Evolutionary conservation across 257 asterid genomes (phyloP).

Genomic region (Solanum megistacrolobum): DNA sequence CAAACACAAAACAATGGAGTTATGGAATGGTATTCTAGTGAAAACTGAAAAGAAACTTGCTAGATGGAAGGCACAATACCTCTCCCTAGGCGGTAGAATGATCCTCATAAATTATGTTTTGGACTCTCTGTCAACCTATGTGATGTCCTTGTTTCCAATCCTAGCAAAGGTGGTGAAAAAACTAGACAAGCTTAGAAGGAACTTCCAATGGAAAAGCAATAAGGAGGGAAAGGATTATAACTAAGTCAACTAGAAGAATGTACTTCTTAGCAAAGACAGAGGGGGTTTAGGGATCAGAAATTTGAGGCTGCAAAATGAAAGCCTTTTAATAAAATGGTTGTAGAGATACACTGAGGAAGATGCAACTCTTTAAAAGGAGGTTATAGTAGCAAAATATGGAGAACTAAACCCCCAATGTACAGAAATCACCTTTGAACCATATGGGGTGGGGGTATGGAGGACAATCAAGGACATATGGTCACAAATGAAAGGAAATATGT

Average conservation of each 20-base stretch:
- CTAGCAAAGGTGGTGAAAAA: not conserved
- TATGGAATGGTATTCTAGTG: not conserved
- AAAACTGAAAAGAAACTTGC: not conserved
- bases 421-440: no score
- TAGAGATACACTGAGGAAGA: not conserved
- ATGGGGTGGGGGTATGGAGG: not conserved
- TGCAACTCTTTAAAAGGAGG: not conserved
- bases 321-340: not conserved
- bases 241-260: not conserved
- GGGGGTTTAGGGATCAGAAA: not conserved
- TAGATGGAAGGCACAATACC: not conserved
- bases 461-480: not conserved
- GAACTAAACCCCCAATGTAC: no score
- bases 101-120: no score
- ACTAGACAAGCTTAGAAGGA: not conserved
- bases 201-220: no score
- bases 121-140: not conserved
- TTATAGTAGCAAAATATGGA: no score
- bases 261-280: not conserved
- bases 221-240: not conserved
- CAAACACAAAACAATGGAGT: not conserved
- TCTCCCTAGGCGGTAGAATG: not conserved
- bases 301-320: not conserved
- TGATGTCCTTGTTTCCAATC: not conserved
- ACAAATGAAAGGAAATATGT: no score